Evolutionary conservation across 2,329 filamentous ascomycete genomes (phyloP).

Genomic region (Ustulina deusta): DNA sequence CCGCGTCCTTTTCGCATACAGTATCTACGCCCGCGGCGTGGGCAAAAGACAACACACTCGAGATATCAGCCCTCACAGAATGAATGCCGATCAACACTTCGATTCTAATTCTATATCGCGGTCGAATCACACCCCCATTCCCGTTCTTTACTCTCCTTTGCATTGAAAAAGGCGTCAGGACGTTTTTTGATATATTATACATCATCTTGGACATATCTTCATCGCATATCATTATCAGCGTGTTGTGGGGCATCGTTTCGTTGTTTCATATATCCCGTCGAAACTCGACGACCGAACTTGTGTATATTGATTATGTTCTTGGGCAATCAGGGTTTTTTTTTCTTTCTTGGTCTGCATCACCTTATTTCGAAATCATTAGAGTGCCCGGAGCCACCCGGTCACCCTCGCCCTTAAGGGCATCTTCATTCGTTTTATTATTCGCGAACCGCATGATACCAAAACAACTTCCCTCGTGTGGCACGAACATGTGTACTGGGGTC

Average conservation of each 20-base stretch:
- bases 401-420: slow-evolving; percentile 19
- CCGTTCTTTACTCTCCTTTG: slow-evolving; percentile 41
- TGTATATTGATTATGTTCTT: slow-evolving; percentile 33
- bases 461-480: slow-evolving; percentile 3
- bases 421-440: slow-evolving; percentile 33
- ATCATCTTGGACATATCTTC: slow-evolving; percentile 29
- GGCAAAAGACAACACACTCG: neutral
- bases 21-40: neutral
- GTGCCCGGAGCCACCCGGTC: slow-evolving; percentile 35
- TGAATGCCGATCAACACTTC: neutral
- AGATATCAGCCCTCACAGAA: neutral
- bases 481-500: slow-evolving; percentile 7
- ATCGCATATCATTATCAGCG: slow-evolving; percentile 32
- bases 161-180: slow-evolving; percentile 44
- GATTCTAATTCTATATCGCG: slow-evolving; percentile 12
- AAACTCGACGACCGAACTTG: slow-evolving; percentile 13
- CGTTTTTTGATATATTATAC: slow-evolving; percentile 26
- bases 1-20: neutral
- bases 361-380: slow-evolving; percentile 9
- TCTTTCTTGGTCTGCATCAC: neutral
- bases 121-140: slow-evolving; percentile 21
- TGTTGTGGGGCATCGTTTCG: slow-evolving; percentile 24
- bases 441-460: slow-evolving; percentile 38
- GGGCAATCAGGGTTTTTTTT: slow-evolving; percentile 2
- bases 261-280: slow-evolving; percentile 12